Evolutionary conservation across 352 stramenopile species (phyloP).

Genomic region (Chrysophaeum taylorii): DNA sequence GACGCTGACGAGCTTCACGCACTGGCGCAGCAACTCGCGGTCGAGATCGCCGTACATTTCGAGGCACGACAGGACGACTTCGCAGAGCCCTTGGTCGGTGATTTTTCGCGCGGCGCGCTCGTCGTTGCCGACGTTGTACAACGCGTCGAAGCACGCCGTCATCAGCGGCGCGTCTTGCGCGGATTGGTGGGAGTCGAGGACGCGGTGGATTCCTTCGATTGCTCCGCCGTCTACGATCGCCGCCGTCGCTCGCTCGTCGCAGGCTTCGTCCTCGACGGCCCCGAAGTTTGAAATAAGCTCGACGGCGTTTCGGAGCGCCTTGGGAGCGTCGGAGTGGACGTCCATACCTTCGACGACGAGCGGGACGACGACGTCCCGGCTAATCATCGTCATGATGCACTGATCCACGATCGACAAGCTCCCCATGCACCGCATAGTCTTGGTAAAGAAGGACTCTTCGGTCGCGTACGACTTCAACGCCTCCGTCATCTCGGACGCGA

Average conservation of each 20-base stretch:
- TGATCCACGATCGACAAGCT: conserved; percentile 31
- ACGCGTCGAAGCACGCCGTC: conserved; percentile 25
- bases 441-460: conserved; percentile 14
- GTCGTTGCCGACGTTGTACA: conserved; percentile 33
- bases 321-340: conserved; percentile 21
- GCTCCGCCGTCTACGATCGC: conserved; percentile 31
- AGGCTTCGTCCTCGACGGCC: conserved; percentile 27
- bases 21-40: conserved; percentile 24
- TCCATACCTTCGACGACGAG: conserved; percentile 33
- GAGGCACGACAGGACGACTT: conserved; percentile 26
- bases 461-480: conserved; percentile 24
- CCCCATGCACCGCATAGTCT: conserved; percentile 7
- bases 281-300: conserved; percentile 39
- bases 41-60: conserved; percentile 30
- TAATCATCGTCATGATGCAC: conserved; percentile 28
- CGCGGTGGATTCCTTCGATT: conserved; percentile 25
- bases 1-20: conserved; percentile 28
- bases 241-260: conserved; percentile 23
- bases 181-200: conserved; percentile 10
- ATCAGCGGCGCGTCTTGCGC: conserved; percentile 21
- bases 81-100: conserved; percentile 25
- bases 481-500: conserved; percentile 27
- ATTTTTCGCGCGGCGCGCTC: conserved; percentile 21
- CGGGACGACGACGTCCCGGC: conserved; percentile 19
- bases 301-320: conserved; percentile 30